phyloP scores from a whole-genome alignment of 495 filamentous ascomycete species.

The Aspergillus saccharolyticus region DNA sequence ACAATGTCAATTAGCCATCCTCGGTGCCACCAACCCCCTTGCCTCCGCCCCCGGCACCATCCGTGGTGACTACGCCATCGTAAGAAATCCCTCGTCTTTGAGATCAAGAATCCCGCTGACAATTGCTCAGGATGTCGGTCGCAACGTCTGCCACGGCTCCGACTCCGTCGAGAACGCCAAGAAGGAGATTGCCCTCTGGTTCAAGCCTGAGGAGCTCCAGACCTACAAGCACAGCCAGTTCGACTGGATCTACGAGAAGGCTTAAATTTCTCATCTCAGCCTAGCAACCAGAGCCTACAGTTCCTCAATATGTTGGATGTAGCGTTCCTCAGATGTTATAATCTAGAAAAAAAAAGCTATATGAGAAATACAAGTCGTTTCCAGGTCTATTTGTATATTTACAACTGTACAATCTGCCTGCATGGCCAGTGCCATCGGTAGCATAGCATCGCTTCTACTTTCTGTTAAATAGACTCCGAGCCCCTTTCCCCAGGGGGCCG shows the following conservation, averaged over 20 bases:
- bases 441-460: slow-evolving; percentile 8
- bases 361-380: slow-evolving; percentile 29
- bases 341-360: slow-evolving; percentile 12
- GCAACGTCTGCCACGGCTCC: slow-evolving; percentile 99
- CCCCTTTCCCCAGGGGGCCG: slow-evolving; percentile 36
- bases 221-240: slow-evolving; percentile 72
- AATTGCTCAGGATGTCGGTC: slow-evolving; percentile 70
- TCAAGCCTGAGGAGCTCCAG: slow-evolving; percentile 76
- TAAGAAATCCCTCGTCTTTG: slow-evolving; percentile 24
- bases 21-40: slow-evolving; percentile 97
- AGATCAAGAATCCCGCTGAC: slow-evolving; percentile 1
- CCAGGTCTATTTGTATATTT: not conserved
- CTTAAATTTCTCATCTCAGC: slow-evolving; percentile 35
- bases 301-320: slow-evolving; percentile 14
- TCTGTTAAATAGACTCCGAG: slow-evolving; percentile 37
- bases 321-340: slow-evolving; percentile 20
- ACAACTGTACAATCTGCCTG: not conserved
- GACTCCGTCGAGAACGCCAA: slow-evolving; percentile 96
- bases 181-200: slow-evolving; percentile 99
- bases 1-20: slow-evolving; percentile 52
- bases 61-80: slow-evolving; percentile 77
- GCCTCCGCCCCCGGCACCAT: slow-evolving; percentile 93
- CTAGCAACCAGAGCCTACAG: slow-evolving; percentile 16
- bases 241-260: slow-evolving; percentile 95
- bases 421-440: not conserved